Evolutionary conservation across 2,329 filamentous ascomycete genomes (phyloP), one percentile per base, ranked within the genome.

Genomic region (Aureobasidium subglaciale): DNA sequence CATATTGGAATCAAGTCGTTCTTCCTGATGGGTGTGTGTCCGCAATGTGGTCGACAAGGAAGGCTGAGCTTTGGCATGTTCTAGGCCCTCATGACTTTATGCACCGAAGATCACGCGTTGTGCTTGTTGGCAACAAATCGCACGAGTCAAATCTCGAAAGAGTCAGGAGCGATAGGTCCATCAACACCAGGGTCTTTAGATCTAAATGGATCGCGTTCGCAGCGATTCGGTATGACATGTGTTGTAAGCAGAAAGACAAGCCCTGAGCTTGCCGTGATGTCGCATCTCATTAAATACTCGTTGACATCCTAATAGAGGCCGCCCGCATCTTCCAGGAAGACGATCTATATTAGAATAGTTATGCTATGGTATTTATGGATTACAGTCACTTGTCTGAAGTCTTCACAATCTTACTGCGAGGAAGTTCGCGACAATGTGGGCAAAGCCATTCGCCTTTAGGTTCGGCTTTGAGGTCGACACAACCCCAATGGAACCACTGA

Each of bases 401-500:
- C 60, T 69, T 65, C 63, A 71, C 72, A 62, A 73, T 71, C 64
- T 73, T 71, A 56, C 62, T 66, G 46, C 65, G 58, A 27, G 70
- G 70, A 38, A 63, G 41, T 18, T 64, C 64, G 48, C 63, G 61
- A 60, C 69, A 71, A 38, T 63, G 60, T 18, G 74, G 73, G 66
- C 76, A 78, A 35, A 78, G 66, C 76, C 76, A 78, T 59, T 78
- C 74, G 13, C 75, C 75, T 55, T 70, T 67, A 4, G 76, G 76
- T 65, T 77, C 75, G 62, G 74, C 70, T 59, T 74, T 75, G 59
- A 78, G 71, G 25, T 73, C 73, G 48, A 78, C 74, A 59, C 76
- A 78, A 58, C 72, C 83, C 86, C 88, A 93, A 72, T 93, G 88
- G 69, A 93, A 93, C 88, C 88, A 93, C 72, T 93, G 88, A 65